Percentiles rank a stretch among this genome's conserved stretches.
These are phyloP conservation scores for Phialophora expanda DNA, from an alignment of 2,329 filamentous ascomycete genomes.

Conservation along the genomic window DNA sequence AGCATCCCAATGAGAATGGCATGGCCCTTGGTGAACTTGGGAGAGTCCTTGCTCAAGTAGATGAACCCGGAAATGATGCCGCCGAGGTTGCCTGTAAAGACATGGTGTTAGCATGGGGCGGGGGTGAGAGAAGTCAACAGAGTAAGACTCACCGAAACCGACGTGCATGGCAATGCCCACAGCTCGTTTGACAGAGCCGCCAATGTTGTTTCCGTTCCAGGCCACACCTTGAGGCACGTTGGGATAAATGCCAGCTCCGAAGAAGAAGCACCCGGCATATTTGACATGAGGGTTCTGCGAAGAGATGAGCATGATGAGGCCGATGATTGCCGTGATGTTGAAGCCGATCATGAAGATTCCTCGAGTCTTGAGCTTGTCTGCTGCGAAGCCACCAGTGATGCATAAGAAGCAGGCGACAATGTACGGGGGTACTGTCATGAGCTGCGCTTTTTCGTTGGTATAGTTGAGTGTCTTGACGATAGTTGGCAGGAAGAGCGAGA, in stretches of 20 bases:
- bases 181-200: constrained; percentile 87
- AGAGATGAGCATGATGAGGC: constrained; percentile 78
- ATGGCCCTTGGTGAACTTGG: constrained; percentile 68
- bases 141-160: constrained; percentile 76
- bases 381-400: constrained; percentile 62
- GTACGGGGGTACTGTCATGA: constrained; percentile 71
- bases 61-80: constrained; percentile 64
- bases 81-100: constrained; percentile 41
- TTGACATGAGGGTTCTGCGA: constrained; percentile 66
- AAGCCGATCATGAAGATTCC: constrained; percentile 74
- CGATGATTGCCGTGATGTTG: constrained; percentile 72
- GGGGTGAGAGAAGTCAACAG: not conserved
- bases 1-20: constrained; percentile 73
- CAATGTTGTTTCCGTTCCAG: constrained; percentile 86
- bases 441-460: constrained; percentile 62
- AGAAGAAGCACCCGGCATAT: constrained; percentile 84
- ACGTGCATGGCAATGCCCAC: constrained; percentile 90
- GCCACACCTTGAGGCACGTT: constrained; percentile 84
- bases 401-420: constrained; percentile 65
- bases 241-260: constrained; percentile 85
- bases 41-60: constrained; percentile 64
- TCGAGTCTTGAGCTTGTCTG: constrained; percentile 62
- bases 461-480: constrained; percentile 63
- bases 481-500: constrained; percentile 64
- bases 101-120: constrained; percentile 45